Base-by-base conservation (phyloP, 2,329 filamentous ascomycete genomes). In the Cercospora brassicicola region DNA sequence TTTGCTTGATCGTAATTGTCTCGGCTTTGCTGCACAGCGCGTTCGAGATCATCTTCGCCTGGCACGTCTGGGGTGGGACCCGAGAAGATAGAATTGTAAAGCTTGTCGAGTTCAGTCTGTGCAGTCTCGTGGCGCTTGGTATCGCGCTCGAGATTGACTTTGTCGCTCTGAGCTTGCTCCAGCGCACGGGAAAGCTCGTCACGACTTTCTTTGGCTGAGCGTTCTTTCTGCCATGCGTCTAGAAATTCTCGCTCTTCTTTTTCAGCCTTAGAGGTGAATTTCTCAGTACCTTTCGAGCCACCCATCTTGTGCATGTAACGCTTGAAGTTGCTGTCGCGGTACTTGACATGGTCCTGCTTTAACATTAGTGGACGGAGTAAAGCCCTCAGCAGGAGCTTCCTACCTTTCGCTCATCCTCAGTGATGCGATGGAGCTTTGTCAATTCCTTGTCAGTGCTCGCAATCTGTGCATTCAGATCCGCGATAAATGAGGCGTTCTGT, bases 171-270 rank as follows among this genome's bases (percentile, higher is more conserved):
- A 0, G 85, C 85, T 2, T 83, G 78, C 0, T 75, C 69, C 0
- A 84, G 78, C 66, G 83, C 80, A 0, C 61, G 61, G 4, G 78
- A 76, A 2, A 87, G 73, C 62, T 79, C 77, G 1, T 80, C 78
- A 42, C 82, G 79, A 59, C 81, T 73, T 45, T 82, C 80, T 56
- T 82, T 80, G 51, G 83, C 82, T 26, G 82, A 79, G 26, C 84
- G 80, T 66, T 84, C 80, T 31, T 82, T 76, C 67, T 86, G 82
- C 57, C 86, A 79, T 0, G 82, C 85, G 56, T 85, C 82, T 28
- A 86, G 80, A 74, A 87, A 88, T 69, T 87, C 85, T 53, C 79
- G 77, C 74, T 88, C 85, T 75, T 87, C 86, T 69, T 84, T 85
- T 59, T 81, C 81, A 13, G 84, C 83, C 60, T 80, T 81, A n/a